Conservation (phyloP, 208 protist genomes). For the Phytomonas serpens region DNA sequence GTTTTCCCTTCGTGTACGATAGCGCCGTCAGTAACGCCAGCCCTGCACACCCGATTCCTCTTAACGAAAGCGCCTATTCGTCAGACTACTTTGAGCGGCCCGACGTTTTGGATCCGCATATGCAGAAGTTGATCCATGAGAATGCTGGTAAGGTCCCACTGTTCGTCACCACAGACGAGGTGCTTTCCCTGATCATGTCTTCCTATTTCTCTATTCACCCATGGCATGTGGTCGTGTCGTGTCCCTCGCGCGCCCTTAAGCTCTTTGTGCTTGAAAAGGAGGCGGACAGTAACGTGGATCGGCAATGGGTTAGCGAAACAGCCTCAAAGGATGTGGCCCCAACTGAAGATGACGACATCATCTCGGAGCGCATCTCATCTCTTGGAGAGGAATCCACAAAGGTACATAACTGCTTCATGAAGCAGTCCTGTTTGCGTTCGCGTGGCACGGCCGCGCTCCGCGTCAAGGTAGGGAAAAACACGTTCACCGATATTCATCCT, state of each 20-base stretch:
- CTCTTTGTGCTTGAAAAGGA: slow-evolving; percentile 30
- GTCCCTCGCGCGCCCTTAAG: slow-evolving; percentile 42
- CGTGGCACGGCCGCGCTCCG: slow-evolving; percentile 35
- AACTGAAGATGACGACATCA: slow-evolving; percentile 45
- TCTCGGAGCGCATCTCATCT: slow-evolving; percentile 40
- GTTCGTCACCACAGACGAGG: slow-evolving; percentile 71
- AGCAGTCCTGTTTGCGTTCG: slow-evolving; percentile 37
- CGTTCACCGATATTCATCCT: slow-evolving; percentile 53
- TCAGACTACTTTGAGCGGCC: slow-evolving; percentile 26
- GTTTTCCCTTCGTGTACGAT: slow-evolving; percentile 59
- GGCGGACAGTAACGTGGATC: slow-evolving; percentile 43
- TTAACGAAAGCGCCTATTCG: slow-evolving; percentile 36
- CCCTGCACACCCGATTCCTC: slow-evolving; percentile 24
- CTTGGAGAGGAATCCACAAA: slow-evolving; percentile 70
- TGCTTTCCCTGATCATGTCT: slow-evolving; percentile 78
- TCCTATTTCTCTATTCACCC: slow-evolving; percentile 64
- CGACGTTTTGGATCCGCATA: slow-evolving; percentile 32
- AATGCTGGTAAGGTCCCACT: slow-evolving; percentile 28
- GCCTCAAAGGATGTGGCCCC: slow-evolving; percentile 32
- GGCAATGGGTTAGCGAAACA: slow-evolving; percentile 85
- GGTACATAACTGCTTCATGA: slow-evolving; percentile 63
- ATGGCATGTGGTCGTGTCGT: slow-evolving; percentile 71
- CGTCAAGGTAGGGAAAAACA: slow-evolving; percentile 25
- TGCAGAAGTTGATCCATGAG: slow-evolving; percentile 49
- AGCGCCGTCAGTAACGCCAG: slow-evolving; percentile 40